Evolutionary conservation across 495 filamentous ascomycete genomes (phyloP).

Genomic region (Neurospora sp.): DNA sequence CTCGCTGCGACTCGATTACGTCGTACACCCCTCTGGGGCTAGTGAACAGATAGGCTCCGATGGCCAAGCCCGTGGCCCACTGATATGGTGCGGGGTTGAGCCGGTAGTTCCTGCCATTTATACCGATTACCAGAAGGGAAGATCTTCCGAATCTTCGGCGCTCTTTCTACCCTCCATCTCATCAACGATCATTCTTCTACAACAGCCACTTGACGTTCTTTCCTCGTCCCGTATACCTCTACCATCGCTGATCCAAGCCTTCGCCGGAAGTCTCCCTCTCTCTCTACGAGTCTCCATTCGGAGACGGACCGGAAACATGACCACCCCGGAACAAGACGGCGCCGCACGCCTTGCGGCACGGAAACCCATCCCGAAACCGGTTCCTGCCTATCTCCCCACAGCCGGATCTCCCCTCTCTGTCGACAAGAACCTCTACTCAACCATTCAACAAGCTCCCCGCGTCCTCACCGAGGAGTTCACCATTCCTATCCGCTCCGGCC

Average conservation of each 20-base stretch:
- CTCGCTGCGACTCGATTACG: not conserved
- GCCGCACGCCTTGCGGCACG: not conserved
- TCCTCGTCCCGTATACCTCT: not conserved
- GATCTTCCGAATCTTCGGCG: not conserved
- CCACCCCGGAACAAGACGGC: not conserved
- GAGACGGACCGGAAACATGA: not conserved
- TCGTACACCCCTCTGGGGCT: not conserved
- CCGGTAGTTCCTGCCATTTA: not conserved
- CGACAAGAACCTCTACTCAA: conserved; percentile 31
- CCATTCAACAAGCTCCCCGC: conserved; percentile 27
- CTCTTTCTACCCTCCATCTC: not conserved
- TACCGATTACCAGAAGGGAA: not conserved
- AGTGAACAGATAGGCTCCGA: not conserved
- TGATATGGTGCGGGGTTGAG: not conserved
- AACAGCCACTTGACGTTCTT: not conserved
- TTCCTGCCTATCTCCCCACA: conserved; percentile 40
- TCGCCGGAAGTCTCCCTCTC: not conserved
- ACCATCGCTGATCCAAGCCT: not conserved
- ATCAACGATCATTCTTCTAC: not conserved
- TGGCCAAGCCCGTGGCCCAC: not conserved
- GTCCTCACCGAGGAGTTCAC: conserved; percentile 30
- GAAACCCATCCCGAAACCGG: conserved; percentile 25
- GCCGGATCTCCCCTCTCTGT: conserved; percentile 32
- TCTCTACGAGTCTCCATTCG: not conserved
- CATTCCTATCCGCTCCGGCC: conserved; percentile 47